phyloP scores from a whole-genome alignment of 2,329 filamentous ascomycete genomes.

The Aspergillus clavatus region DNA sequence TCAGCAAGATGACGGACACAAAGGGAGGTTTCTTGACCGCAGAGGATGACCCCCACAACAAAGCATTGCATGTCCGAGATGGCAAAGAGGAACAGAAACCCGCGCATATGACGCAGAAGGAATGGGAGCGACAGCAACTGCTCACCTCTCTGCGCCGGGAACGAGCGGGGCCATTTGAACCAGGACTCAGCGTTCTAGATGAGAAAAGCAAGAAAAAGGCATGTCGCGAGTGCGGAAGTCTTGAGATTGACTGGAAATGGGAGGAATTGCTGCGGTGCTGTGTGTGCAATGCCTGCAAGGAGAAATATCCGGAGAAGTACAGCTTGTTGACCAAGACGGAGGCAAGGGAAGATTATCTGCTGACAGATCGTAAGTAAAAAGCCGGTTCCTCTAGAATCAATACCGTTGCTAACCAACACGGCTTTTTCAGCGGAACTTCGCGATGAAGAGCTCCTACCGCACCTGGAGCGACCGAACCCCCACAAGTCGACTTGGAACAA shows the following conservation, averaged over 20 bases:
- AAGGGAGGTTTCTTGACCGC: constrained; percentile 91
- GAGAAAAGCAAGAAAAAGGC: constrained; percentile 62
- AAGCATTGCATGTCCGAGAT: constrained; percentile 59
- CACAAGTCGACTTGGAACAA: constrained; percentile 96
- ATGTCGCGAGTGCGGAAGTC: constrained; percentile 74
- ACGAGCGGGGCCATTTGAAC: constrained; percentile 80
- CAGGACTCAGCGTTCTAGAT: constrained; percentile 70
- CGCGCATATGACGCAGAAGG: constrained; percentile 78
- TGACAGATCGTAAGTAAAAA: constrained; percentile 71
- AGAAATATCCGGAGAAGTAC: constrained; percentile 86
- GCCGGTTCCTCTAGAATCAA: background rate
- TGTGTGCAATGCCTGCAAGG: constrained; percentile 81
- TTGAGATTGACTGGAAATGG: constrained; percentile 96
- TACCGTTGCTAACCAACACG: constrained; percentile 8
- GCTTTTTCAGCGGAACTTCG: constrained; percentile 68
- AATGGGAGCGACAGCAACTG: constrained; percentile 84
- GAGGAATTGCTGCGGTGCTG: constrained; percentile 72
- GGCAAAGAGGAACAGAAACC: constrained; percentile 62
- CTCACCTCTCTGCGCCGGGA: constrained; percentile 66
- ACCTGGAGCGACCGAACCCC: constrained; percentile 84
- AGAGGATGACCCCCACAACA: constrained; percentile 87
- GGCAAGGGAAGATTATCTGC: constrained; percentile 86
- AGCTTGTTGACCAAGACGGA: constrained; percentile 95
- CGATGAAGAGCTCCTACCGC: constrained; percentile 79
- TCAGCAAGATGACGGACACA: constrained; percentile 95